Evolutionary conservation across 352 stramenopile species (phyloP), one percentile per base, ranked within the genome.

Genomic region (Phytophthora fragariaefolia): DNA sequence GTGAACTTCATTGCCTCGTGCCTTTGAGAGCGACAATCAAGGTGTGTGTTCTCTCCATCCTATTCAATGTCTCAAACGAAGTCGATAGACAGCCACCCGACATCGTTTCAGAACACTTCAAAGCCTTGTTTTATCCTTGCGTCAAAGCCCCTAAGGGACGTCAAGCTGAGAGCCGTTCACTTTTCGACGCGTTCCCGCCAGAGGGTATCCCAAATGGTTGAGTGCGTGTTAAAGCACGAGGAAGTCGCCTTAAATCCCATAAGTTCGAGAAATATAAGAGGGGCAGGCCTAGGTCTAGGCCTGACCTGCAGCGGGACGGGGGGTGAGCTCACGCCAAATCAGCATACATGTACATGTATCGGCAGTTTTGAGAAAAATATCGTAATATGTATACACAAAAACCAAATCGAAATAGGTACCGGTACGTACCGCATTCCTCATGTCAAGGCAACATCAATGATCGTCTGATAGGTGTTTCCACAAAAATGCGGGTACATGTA

Each of bases 1-100:
- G 58, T 72, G 53, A 83, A 76, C 55, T 76, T 76, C 71, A 78
- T 83, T 20, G 43, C 17, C 24, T 34, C 40, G 7, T 58, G 6
- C 8, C 17, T 12, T 10, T 59, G 23, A 6, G 17, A 50, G 10
- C 15, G 5, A 27, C 17, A 54, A 54, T 54, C 15, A 18, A 30
- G 12, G 42, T 54, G 27, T 63, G 55, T 13, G 51, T 17, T 36
- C 20, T 48, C 13, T 18, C 8, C n/a, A n/a, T n/a, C n/a, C n/a
- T n/a, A n/a, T n/a, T n/a, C n/a, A n/a, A n/a, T n/a, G n/a, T n/a
- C n/a, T n/a, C n/a, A n/a, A n/a, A n/a, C n/a, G n/a, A n/a, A n/a
- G n/a, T n/a, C n/a, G n/a, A n/a, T 10, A 51, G 22, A 17, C 15
- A 26, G 47, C 47, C 47, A 54, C 13, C 26, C 24, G n/a, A 34